Conservation (phyloP, 78 protist species). For the Dictyostelium firmibasis region DNA sequence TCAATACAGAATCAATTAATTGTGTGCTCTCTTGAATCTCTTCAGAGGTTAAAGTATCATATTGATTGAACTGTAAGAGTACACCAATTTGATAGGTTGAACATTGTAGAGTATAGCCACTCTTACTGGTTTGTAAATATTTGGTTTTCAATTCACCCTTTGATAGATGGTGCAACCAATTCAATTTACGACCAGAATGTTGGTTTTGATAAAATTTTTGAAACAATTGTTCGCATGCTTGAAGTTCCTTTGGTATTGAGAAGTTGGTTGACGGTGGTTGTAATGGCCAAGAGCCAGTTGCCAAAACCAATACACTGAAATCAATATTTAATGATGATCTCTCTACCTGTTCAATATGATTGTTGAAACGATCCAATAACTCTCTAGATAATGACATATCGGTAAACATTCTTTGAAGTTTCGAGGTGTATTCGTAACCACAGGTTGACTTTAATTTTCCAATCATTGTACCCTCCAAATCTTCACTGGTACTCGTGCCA, state of each 20-base stretch:
- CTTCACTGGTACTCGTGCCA: constrained; percentile 80
- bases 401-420: constrained; percentile 93
- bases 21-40: constrained; percentile 79
- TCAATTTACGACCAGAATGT: constrained; percentile 88
- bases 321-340: constrained; percentile 56
- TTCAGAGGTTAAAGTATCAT: constrained; percentile 47
- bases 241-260: constrained; percentile 70
- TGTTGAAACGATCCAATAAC: constrained; percentile 64
- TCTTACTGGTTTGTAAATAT: constrained; percentile 46
- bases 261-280: constrained; percentile 81
- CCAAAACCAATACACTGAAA: constrained; percentile 83
- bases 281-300: constrained; percentile 92
- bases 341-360: constrained; percentile 46
- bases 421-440: constrained; percentile 92
- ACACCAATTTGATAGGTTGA: constrained; percentile 88
- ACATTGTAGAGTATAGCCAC: constrained; percentile 76
- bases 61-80: constrained; percentile 82
- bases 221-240: constrained; percentile 78
- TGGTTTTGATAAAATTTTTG: constrained; percentile 74
- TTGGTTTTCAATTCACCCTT: constrained; percentile 87
- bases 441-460: constrained; percentile 83
- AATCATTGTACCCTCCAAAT: constrained; percentile 89
- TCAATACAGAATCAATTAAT: constrained; percentile 63
- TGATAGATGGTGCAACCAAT: constrained; percentile 90
- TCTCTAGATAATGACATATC: constrained; percentile 86